Evolutionary conservation across 2,329 filamentous ascomycete genomes (phyloP).

Genomic region (Penicillium sp.): DNA sequence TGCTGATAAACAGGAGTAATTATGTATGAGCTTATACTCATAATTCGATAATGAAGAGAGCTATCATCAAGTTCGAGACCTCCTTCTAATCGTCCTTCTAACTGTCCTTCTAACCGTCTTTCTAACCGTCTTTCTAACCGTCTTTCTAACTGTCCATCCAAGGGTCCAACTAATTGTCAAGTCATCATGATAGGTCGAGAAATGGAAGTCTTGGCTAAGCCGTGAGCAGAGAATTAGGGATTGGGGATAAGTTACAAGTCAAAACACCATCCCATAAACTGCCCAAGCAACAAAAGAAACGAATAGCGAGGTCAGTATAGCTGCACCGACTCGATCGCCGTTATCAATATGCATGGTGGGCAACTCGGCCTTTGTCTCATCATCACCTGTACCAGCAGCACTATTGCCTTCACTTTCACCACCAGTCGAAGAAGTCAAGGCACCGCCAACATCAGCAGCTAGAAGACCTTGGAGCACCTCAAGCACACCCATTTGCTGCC

Average conservation of each 20-base stretch:
- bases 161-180: no score
- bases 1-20: no score
- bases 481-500: conserved; percentile 41
- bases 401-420: conserved; percentile 43
- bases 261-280: conserved; percentile 15
- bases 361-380: conserved; percentile 20
- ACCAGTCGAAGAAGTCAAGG: conserved; percentile 35
- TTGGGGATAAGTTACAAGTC: not conserved
- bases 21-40: no score
- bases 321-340: conserved; percentile 30
- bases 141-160: no score
- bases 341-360: conserved; percentile 25
- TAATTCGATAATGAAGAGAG: no score
- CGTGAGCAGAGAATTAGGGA: no score
- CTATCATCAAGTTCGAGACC: no score
- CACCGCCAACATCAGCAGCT: conserved; percentile 42
- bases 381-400: conserved; percentile 32
- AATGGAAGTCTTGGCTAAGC: no score
- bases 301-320: conserved; percentile 32
- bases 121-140: no score
- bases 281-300: conserved; percentile 4
- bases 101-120: no score
- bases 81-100: no score
- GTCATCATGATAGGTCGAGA: no score
- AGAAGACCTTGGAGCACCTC: conserved; percentile 63